Evolutionary conservation across 169 alveolate genomes (phyloP).

Genomic region (Plasmodium billcollinsi): DNA sequence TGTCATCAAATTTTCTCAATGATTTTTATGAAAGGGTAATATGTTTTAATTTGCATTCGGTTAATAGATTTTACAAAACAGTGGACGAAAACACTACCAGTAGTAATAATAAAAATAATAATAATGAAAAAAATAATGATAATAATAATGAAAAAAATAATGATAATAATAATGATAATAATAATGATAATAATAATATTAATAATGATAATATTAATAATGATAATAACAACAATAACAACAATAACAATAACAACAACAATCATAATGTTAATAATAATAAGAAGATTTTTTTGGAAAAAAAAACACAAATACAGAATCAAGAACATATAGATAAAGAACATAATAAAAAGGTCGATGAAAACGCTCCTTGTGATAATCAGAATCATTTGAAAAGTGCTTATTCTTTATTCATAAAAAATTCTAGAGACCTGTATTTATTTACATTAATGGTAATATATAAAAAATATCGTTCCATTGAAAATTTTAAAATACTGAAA

Average conservation of each 20-base stretch:
- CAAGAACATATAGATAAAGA: too few relatives aligned
- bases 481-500: constrained; percentile 30
- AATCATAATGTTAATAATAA: too few relatives aligned
- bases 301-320: background rate
- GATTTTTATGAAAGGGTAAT: constrained; percentile 63
- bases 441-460: constrained; percentile 26
- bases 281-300: too few relatives aligned
- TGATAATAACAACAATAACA: too few relatives aligned
- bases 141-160: too few relatives aligned
- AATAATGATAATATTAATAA: too few relatives aligned
- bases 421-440: constrained; percentile 51
- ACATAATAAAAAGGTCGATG: too few relatives aligned
- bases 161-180: too few relatives aligned
- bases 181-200: too few relatives aligned
- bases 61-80: constrained; percentile 35
- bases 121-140: too few relatives aligned
- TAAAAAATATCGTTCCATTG: constrained; percentile 7
- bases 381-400: constrained; percentile 14
- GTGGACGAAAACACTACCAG: background rate
- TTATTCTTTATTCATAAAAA: constrained; percentile 20
- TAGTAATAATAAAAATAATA: too few relatives aligned
- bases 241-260: too few relatives aligned
- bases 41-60: constrained; percentile 1
- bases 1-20: constrained; percentile 23
- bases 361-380: background rate